These are phyloP conservation scores for Allomyces arbusculus DNA, from an alignment of 192 early-diverging fungal genomes.

Conservation along the genomic window DNA sequence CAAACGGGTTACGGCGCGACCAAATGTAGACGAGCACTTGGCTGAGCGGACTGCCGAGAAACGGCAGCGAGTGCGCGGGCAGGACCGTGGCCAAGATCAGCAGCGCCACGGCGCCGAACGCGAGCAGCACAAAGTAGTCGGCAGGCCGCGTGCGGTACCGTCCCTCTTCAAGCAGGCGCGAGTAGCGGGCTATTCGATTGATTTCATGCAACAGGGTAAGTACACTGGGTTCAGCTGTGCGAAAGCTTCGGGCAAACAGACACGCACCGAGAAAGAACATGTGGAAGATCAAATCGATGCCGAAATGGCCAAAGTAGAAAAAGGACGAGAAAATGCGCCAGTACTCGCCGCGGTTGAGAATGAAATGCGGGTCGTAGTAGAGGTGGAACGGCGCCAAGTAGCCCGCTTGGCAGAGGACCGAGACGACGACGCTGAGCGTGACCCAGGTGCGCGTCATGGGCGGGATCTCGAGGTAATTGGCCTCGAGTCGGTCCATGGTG, in stretches of 20 bases:
- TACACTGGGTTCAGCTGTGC: background rate
- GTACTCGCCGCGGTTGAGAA: conserved; percentile 53
- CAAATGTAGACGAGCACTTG: conserved; percentile 86
- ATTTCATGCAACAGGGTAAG: background rate
- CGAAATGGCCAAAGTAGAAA: conserved; percentile 77
- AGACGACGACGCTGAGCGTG: conserved; percentile 45
- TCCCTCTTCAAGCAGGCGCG: conserved; percentile 81
- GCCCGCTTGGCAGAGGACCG: conserved; percentile 48
- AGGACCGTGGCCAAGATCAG: conserved; percentile 5
- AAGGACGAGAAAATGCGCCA: conserved; percentile 87
- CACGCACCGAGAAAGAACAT: conserved; percentile 28
- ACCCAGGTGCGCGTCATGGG: conserved; percentile 67
- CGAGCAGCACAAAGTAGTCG: conserved; percentile 81
- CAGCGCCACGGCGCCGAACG: conserved; percentile 30
- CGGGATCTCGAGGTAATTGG: conserved; percentile 81
- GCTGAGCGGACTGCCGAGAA: conserved; percentile 61
- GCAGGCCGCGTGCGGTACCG: conserved; percentile 72
- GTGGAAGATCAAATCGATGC: conserved; percentile 81
- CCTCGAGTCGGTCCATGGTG: conserved; percentile 25
- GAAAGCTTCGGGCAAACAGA: background rate
- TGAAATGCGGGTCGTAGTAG: conserved; percentile 52
- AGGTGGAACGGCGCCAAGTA: conserved; percentile 60
- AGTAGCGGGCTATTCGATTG: conserved; percentile 38
- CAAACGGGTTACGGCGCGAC: conserved; percentile 83
- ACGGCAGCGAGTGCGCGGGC: conserved; percentile 31